phyloP scores from a whole-genome alignment of 2,329 filamentous ascomycete species.

The Ophiostoma sp. region DNA sequence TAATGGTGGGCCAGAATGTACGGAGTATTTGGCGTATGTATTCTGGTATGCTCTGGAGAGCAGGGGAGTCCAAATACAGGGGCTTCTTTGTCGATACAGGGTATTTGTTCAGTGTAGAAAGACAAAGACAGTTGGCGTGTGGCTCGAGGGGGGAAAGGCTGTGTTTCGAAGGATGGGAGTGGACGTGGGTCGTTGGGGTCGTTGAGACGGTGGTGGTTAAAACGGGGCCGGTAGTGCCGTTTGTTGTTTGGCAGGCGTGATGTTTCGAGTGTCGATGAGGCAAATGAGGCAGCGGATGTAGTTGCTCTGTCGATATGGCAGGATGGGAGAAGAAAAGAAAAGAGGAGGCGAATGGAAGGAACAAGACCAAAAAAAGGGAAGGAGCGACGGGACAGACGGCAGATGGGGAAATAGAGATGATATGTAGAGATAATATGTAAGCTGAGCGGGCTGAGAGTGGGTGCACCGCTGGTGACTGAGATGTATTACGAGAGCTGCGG shows the following conservation, averaged over 20 bases:
- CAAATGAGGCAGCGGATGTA: background rate
- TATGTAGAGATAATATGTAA: conserved; percentile 6
- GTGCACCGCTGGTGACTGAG: background rate
- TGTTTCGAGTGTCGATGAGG: background rate
- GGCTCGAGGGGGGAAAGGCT: conserved; percentile 11
- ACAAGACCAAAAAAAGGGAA: background rate
- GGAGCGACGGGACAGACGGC: background rate
- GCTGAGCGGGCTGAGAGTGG: background rate
- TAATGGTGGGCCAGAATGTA: conserved; percentile 10
- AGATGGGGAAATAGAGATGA: background rate
- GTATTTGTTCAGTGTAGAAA: background rate
- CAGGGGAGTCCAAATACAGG: background rate
- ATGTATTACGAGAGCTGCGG: background rate
- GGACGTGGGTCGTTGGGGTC: background rate
- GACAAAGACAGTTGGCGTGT: background rate
- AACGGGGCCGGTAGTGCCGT: background rate
- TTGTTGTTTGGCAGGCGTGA: background rate
- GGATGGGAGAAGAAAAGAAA: background rate
- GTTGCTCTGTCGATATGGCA: background rate
- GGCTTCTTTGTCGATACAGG: background rate
- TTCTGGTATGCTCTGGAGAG: background rate
- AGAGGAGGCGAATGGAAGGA: background rate
- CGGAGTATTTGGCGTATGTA: no score
- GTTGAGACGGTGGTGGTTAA: background rate
- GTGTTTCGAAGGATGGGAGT: conserved; percentile 1